Evolutionary conservation across 257 asterid genomes (phyloP).

Genomic region (Rubia yunnanensis): DNA sequence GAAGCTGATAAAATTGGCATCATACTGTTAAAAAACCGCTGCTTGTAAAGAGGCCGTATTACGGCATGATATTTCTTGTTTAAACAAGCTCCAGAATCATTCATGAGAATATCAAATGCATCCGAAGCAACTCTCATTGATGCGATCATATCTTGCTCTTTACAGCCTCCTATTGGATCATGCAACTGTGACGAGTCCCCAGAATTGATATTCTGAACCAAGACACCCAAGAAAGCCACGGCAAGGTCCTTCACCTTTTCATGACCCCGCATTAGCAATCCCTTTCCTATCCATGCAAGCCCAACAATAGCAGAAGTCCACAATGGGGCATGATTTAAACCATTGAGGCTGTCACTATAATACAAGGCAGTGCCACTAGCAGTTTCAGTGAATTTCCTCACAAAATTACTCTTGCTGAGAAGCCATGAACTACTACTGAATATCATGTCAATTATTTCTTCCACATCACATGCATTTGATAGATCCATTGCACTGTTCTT

Average conservation of each 20-base stretch:
- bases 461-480: slow-evolving; percentile 32
- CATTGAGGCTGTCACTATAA: slow-evolving; percentile 29
- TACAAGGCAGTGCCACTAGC: slow-evolving; percentile 30
- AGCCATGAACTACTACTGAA: slow-evolving; percentile 32
- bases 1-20: slow-evolving; percentile 57
- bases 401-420: slow-evolving; percentile 17
- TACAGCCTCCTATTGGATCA: slow-evolving; percentile 23
- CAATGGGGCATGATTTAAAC: slow-evolving; percentile 19
- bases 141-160: slow-evolving; percentile 35
- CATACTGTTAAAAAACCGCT: slow-evolving; percentile 71
- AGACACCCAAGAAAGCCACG: slow-evolving; percentile 49
- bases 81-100: slow-evolving; percentile 76
- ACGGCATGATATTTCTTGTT: slow-evolving; percentile 62
- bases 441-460: slow-evolving; percentile 54
- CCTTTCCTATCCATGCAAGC: slow-evolving; percentile 96
- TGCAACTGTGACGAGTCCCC: slow-evolving; percentile 24
- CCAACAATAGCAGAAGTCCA: slow-evolving; percentile 46
- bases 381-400: slow-evolving; percentile 10
- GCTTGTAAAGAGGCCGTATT: slow-evolving; percentile 88
- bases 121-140: slow-evolving; percentile 71
- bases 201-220: slow-evolving; percentile 32
- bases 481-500: slow-evolving; percentile 20
- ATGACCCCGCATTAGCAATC: slow-evolving; percentile 92
- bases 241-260: slow-evolving; percentile 69
- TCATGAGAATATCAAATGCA: slow-evolving; percentile 79